phyloP scores from a whole-genome alignment of 2,329 filamentous ascomycete species.

The Cladophialophora carrionii region DNA sequence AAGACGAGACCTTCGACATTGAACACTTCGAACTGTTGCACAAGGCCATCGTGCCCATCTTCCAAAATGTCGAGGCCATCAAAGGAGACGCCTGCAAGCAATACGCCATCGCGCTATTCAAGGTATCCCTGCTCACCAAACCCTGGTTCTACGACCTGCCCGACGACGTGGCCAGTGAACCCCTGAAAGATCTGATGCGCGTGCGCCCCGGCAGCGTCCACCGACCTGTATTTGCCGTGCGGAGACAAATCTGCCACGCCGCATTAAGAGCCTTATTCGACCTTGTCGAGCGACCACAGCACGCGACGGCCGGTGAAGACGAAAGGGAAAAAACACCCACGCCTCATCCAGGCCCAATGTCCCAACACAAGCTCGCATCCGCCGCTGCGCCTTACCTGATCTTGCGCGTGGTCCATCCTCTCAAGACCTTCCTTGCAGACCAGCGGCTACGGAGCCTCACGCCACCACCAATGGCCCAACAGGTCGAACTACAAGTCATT shows the following conservation, averaged over 20 bases:
- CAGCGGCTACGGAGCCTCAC: constrained; percentile 86
- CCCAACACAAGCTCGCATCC: constrained; percentile 63
- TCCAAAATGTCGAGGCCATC: constrained; percentile 44
- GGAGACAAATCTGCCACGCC: constrained; percentile 75
- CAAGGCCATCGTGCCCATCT: constrained; percentile 54
- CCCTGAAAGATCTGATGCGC: constrained; percentile 65
- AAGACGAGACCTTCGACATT: constrained; percentile 83
- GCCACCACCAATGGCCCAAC: constrained; percentile 81
- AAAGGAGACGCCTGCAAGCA: constrained; percentile 60
- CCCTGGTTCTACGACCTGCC: constrained; percentile 66
- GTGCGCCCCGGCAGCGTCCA: constrained; percentile 73
- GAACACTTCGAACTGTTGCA: constrained; percentile 70
- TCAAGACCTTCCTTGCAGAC: constrained; percentile 87
- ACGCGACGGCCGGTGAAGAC: background rate
- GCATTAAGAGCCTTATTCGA: constrained; percentile 79
- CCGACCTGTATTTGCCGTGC: constrained; percentile 64
- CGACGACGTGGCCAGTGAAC: constrained; percentile 51
- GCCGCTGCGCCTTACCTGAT: constrained; percentile 81
- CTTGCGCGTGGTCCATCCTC: constrained; percentile 74
- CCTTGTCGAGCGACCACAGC: constrained; percentile 53
- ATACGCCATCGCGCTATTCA: constrained; percentile 78
- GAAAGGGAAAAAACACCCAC: background rate
- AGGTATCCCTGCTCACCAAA: constrained; percentile 77
- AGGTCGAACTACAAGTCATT: constrained; percentile 75
- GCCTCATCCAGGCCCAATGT: background rate